A percentile compares a stretch with the other conserved stretches of the same genome.
Evolutionary conservation across 331 rosid genomes (phyloP).

Genomic region (Rosa hybrid): DNA sequence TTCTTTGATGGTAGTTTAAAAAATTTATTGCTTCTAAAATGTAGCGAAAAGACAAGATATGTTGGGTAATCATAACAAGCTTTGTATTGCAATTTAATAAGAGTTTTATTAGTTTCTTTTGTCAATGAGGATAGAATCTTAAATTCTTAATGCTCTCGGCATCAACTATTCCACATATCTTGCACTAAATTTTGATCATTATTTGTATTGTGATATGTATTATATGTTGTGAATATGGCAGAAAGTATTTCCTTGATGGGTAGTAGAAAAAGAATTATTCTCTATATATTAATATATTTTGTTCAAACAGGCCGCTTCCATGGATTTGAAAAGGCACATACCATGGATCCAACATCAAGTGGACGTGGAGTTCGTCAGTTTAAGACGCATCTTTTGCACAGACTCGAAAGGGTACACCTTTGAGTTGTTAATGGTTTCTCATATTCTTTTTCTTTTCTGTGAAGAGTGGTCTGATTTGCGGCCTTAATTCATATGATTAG

Average conservation of each 20-base stretch:
- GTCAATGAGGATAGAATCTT: slow-evolving; percentile 1
- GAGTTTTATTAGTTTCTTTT: background rate
- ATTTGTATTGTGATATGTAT: background rate
- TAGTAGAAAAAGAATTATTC: background rate
- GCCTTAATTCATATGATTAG: background rate
- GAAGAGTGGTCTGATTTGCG: slow-evolving; percentile 18
- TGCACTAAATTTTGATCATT: background rate
- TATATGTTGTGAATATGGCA: background rate
- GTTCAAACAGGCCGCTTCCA: slow-evolving; percentile 72
- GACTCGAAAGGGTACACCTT: slow-evolving; percentile 59
- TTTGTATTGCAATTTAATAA: background rate
- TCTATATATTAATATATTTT: background rate
- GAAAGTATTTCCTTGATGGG: background rate
- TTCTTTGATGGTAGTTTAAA: background rate
- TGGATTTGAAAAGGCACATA: slow-evolving; percentile 80
- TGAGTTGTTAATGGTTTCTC: slow-evolving; percentile 12
- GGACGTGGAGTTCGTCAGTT: slow-evolving; percentile 97
- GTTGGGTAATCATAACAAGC: background rate
- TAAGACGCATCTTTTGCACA: slow-evolving; percentile 76
- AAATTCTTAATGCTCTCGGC: background rate
- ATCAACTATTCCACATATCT: background rate
- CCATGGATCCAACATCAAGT: slow-evolving; percentile 63
- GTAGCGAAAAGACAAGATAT: background rate
- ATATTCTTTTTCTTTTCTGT: slow-evolving; percentile 15
- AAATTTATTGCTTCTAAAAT: background rate